A percentile compares a stretch with the other conserved stretches of the same genome.
phyloP scores from a whole-genome alignment of 2,329 filamentous ascomycete genomes.

The Fusarium sp. region DNA sequence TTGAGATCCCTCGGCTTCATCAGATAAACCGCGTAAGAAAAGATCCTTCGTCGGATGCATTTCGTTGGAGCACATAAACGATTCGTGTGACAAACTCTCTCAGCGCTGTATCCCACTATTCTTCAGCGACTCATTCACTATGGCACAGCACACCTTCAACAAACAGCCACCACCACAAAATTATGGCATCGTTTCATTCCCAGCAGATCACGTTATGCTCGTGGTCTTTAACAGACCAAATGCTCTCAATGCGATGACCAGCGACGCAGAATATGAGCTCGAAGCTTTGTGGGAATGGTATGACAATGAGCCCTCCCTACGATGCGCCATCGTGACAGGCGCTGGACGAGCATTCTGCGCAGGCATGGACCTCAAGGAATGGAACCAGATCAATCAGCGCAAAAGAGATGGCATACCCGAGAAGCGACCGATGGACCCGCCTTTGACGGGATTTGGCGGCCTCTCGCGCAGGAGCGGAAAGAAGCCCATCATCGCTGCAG shows the following conservation, averaged over 20 bases:
- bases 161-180: slow-evolving; percentile 33
- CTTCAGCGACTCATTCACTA: slow-evolving; percentile 6
- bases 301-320: slow-evolving; percentile 69
- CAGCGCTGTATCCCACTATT: neutral
- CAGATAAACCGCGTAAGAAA: slow-evolving; percentile 27
- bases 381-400: slow-evolving; percentile 42
- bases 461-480: slow-evolving; percentile 73
- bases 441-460: slow-evolving; percentile 68
- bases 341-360: slow-evolving; percentile 73
- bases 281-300: slow-evolving; percentile 67
- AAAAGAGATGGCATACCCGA: slow-evolving; percentile 37
- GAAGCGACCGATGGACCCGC: slow-evolving; percentile 43
- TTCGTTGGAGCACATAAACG: slow-evolving; percentile 14
- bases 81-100: neutral
- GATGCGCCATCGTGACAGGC: slow-evolving; percentile 72
- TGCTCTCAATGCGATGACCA: slow-evolving; percentile 43
- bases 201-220: slow-evolving; percentile 41
- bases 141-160: slow-evolving; percentile 35
- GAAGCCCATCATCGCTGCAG: slow-evolving; percentile 81
- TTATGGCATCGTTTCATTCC: slow-evolving; percentile 42
- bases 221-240: slow-evolving; percentile 41
- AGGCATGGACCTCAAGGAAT: slow-evolving; percentile 70
- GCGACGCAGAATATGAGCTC: slow-evolving; percentile 49
- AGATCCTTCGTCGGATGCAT: neutral
- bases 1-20: slow-evolving; percentile 25